phyloP scores from a whole-genome alignment of 352 stramenopile genomes.

The Pythium rhizo-oryzae region DNA sequence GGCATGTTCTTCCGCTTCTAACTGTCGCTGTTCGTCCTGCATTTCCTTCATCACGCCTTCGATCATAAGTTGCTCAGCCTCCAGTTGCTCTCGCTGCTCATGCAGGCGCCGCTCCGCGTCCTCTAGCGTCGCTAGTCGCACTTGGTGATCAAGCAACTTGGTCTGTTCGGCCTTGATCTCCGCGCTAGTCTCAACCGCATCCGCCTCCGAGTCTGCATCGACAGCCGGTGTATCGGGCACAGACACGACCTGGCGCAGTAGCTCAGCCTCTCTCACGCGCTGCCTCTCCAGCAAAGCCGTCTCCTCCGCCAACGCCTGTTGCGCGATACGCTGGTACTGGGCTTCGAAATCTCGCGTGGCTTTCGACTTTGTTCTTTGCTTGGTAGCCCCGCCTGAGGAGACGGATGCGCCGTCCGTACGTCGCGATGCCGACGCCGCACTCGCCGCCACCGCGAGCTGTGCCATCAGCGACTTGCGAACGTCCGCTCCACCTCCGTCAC shows the following conservation, averaged over 20 bases:
- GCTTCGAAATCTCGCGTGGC: conserved; percentile 52
- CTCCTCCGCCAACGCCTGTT: conserved; percentile 57
- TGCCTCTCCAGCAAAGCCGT: conserved; percentile 42
- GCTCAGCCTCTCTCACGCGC: conserved; percentile 45
- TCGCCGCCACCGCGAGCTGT: conserved; percentile 19
- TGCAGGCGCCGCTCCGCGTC: conserved; percentile 47
- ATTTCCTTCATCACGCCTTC: conserved; percentile 36
- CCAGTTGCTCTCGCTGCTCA: conserved; percentile 30
- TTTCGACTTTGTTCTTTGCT: conserved; percentile 20
- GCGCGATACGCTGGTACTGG: conserved; percentile 59
- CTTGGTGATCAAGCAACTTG: conserved; percentile 40
- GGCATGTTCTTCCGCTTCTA: conserved; percentile 41
- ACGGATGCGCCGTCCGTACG: background rate
- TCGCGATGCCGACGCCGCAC: conserved; percentile 4
- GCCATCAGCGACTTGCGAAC: conserved; percentile 19
- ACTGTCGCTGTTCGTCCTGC: conserved; percentile 41
- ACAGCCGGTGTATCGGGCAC: conserved; percentile 23
- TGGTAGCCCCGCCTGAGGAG: background rate
- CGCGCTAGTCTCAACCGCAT: conserved; percentile 10
- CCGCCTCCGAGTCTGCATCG: conserved; percentile 4
- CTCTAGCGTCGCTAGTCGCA: conserved; percentile 45
- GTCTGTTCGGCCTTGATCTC: conserved; percentile 21
- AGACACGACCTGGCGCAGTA: conserved; percentile 56
- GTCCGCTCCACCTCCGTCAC: background rate
- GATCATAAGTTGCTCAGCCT: conserved; percentile 31